phyloP scores from a whole-genome alignment of 768 basidiomycete species.

The Podaxis mareebaensis region DNA sequence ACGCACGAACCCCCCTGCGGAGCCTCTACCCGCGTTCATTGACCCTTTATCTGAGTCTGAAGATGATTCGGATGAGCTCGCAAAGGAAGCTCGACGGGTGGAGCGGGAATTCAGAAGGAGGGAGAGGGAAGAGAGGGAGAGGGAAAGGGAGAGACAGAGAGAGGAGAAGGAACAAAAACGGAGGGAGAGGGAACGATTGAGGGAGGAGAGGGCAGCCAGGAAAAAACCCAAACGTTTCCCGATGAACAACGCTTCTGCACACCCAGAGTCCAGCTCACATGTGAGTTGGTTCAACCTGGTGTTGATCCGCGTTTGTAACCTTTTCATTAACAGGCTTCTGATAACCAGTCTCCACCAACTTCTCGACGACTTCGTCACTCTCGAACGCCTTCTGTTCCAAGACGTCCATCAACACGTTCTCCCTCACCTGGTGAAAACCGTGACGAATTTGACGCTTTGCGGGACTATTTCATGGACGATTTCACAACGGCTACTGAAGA shows the following conservation, averaged over 20 bases:
- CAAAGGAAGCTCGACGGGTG: conserved; percentile 12
- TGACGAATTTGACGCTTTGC: conserved; percentile 9
- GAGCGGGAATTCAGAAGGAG: conserved; percentile 6
- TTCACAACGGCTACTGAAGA: background rate
- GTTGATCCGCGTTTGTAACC: background rate
- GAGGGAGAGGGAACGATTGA: conserved; percentile 3
- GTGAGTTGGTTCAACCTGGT: background rate
- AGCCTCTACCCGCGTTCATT: conserved; percentile 3
- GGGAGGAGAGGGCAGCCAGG: conserved; percentile 6
- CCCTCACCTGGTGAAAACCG: background rate
- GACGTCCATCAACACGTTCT: background rate
- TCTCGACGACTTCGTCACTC: background rate
- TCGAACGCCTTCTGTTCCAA: background rate
- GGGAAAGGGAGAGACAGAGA: background rate
- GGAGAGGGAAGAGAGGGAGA: conserved; percentile 3
- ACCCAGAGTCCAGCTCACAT: background rate
- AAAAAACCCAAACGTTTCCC: conserved; percentile 5
- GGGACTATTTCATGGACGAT: conserved; percentile 14
- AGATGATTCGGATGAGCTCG: conserved; percentile 8
- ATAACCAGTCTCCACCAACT: background rate
- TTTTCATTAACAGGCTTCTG: background rate
- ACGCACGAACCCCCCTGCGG: background rate
- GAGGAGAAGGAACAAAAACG: conserved; percentile 7
- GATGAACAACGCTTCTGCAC: background rate
- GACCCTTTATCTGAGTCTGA: conserved; percentile 13